A percentile compares a stretch with the other conserved stretches of the same genome.
These are phyloP conservation scores for Solanum ahanhuiri DNA, from an alignment of 257 asterid genomes.

Conservation along the genomic window DNA sequence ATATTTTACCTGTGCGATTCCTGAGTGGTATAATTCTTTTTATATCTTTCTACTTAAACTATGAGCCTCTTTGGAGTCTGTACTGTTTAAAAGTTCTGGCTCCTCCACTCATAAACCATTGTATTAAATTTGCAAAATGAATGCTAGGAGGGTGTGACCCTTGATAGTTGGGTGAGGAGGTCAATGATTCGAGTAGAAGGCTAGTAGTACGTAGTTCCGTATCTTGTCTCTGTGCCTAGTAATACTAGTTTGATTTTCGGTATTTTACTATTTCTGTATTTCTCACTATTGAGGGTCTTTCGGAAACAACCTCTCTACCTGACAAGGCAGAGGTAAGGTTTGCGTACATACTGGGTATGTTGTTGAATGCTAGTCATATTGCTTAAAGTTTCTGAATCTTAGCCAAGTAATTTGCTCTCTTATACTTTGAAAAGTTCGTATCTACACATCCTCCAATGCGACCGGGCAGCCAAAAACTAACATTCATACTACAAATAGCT, in stretches of 20 bases:
- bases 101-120: neutral
- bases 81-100: neutral
- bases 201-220: neutral
- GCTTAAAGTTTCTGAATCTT: neutral
- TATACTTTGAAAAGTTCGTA: neutral
- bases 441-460: neutral
- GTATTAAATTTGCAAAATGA: neutral
- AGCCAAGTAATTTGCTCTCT: neutral
- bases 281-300: neutral
- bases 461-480: neutral
- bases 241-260: neutral
- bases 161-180: neutral
- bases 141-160: neutral
- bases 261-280: neutral
- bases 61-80: neutral
- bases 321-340: neutral
- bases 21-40: neutral
- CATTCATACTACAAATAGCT: neutral
- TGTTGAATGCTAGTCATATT: neutral
- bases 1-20: neutral
- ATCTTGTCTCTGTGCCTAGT: neutral
- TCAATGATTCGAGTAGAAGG: neutral
- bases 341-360: neutral
- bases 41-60: neutral
- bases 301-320: neutral